Conservation (phyloP, 2,329 filamentous ascomycete genomes). For the Gaeumannomyces sp. region DNA sequence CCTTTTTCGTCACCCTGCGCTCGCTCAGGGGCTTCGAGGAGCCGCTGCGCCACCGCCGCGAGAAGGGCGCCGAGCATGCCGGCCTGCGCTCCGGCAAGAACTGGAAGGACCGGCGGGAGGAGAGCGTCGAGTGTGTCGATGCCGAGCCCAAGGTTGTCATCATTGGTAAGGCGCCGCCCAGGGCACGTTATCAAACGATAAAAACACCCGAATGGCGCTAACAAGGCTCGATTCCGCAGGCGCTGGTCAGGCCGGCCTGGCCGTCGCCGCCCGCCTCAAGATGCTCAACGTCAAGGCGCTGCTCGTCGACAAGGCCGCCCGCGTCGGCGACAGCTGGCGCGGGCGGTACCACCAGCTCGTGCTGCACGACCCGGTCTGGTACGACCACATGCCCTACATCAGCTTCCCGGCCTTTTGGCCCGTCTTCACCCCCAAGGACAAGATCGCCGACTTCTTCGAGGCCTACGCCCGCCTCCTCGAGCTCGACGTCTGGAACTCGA, state of each 20-base stretch:
- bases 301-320: conserved; percentile 51
- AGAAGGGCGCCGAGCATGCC: conserved; percentile 51
- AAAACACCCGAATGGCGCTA: not conserved
- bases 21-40: conserved; percentile 50
- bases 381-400: conserved; percentile 57
- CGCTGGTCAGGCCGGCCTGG: conserved; percentile 55
- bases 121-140: conserved; percentile 40
- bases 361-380: conserved; percentile 61
- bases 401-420: conserved; percentile 61
- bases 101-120: conserved; percentile 49
- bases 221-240: conserved; percentile 27
- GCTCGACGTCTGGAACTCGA: conserved; percentile 59
- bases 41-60: conserved; percentile 36
- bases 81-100: conserved; percentile 46
- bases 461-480: conserved; percentile 59
- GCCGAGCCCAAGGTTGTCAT: conserved; percentile 54
- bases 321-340: conserved; percentile 60
- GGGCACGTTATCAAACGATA: not conserved
- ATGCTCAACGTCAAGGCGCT: conserved; percentile 50
- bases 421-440: conserved; percentile 66
- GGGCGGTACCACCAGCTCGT: conserved; percentile 58
- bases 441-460: conserved; percentile 63
- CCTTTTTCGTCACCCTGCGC: conserved; percentile 53
- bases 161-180: conserved; percentile 9
- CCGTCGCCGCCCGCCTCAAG: conserved; percentile 51